These are phyloP conservation scores for Solanum paucissectum DNA, from an alignment of 257 asterid species.

Conservation along the genomic window DNA sequence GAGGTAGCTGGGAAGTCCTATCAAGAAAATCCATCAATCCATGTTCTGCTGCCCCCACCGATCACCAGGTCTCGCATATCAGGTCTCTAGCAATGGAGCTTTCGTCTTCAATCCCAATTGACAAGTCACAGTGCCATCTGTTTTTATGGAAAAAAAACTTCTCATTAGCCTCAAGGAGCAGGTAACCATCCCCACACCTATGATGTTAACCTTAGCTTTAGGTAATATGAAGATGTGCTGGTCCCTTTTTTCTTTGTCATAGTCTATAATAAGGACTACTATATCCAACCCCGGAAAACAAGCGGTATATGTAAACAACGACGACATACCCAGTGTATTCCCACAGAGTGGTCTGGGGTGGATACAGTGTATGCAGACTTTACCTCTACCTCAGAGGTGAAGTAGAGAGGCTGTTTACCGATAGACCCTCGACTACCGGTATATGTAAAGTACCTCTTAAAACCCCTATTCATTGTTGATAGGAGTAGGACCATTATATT, in stretches of 20 bases:
- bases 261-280: background rate
- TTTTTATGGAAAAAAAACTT: background rate
- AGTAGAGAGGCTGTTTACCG: no score
- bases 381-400: background rate
- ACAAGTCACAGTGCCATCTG: background rate
- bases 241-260: background rate
- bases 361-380: background rate
- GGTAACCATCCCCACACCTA: background rate
- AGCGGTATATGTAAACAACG: background rate
- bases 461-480: background rate
- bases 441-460: background rate
- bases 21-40: background rate
- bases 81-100: background rate
- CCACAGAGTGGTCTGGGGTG: background rate
- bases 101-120: background rate
- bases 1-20: slow-evolving; percentile 5
- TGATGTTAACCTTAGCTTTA: background rate
- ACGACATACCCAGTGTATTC: background rate
- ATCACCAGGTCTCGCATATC: background rate
- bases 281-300: background rate
- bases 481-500: slow-evolving; percentile 3
- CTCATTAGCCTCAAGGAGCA: background rate
- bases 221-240: background rate
- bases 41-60: background rate
- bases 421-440: no score